phyloP scores from a whole-genome alignment of 2,329 filamentous ascomycete genomes.

The Fonsecaea nubica region DNA sequence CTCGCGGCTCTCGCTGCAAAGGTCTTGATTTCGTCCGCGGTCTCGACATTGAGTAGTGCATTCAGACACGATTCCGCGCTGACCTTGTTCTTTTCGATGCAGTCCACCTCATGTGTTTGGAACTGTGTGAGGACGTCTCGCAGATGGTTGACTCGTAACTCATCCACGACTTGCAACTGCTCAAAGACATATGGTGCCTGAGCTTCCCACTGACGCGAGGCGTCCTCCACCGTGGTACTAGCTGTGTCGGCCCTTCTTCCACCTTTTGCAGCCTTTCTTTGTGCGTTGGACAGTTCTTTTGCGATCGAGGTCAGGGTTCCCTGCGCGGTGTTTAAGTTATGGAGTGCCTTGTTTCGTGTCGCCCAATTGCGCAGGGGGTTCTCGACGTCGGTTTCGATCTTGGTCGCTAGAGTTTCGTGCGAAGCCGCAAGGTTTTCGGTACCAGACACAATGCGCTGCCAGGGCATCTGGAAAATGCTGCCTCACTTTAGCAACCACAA shows the following conservation, averaged over 20 bases:
- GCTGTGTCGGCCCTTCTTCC: slow-evolving; percentile 74
- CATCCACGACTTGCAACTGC: slow-evolving; percentile 86
- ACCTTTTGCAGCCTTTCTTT: slow-evolving; percentile 85
- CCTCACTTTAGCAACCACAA: slow-evolving; percentile 14
- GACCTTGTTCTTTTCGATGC: slow-evolving; percentile 75
- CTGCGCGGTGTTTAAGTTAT: slow-evolving; percentile 80
- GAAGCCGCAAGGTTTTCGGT: slow-evolving; percentile 82
- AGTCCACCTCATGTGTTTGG: slow-evolving; percentile 89
- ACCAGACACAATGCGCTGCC: slow-evolving; percentile 83
- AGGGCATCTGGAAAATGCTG: slow-evolving; percentile 88
- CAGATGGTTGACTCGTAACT: slow-evolving; percentile 85
- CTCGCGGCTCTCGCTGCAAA: slow-evolving; percentile 60
- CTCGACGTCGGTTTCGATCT: slow-evolving; percentile 89
- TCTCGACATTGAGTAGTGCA: slow-evolving; percentile 82
- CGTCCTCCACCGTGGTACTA: slow-evolving; percentile 73
- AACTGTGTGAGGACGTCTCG: slow-evolving; percentile 91
- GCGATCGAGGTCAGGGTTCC: slow-evolving; percentile 80
- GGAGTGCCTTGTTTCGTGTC: slow-evolving; percentile 73
- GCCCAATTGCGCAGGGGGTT: slow-evolving; percentile 78
- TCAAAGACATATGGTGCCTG: slow-evolving; percentile 96
- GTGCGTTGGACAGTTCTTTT: slow-evolving; percentile 81
- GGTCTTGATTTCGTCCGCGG: slow-evolving; percentile 81
- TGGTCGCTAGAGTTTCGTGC: slow-evolving; percentile 78
- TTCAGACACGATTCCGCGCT: slow-evolving; percentile 81
- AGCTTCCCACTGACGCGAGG: slow-evolving; percentile 87